Evolutionary conservation across 495 filamentous ascomycete genomes (phyloP), one percentile per base, ranked within the genome.

Genomic region (Aspergillus heteromorphus): DNA sequence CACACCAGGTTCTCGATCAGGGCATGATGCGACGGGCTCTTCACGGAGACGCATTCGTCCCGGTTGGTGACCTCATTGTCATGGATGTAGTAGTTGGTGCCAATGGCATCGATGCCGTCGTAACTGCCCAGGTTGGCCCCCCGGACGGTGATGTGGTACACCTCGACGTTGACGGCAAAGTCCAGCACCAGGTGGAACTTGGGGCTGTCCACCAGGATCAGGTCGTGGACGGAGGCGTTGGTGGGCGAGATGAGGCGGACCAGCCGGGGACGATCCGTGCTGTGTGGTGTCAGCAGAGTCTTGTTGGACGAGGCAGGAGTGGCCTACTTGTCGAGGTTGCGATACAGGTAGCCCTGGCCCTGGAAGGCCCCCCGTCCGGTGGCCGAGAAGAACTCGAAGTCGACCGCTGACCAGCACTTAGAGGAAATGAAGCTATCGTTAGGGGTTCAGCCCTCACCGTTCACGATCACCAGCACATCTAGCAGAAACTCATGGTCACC

Each of bases 1-100:
- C 77, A 80, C 51, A 72, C 72, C 16, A 79, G 65, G 45, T 76
- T 72, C 53, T 80, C 74, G 50, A 80, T 67, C 5, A 79, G 63
- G 23, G 73, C 71, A 51, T 76, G 67, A 47, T 69, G 63, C 10
- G 72, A 66, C 4, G 74, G 75, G 8, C 61, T 71, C 48, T 75
- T 67, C 13, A 79, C 67, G 6, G 70, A 72, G 20, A 79, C 68
- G 45, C 75, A 79, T 55, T 79, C 75, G 49, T 79, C 74, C 16
- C 68, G 60, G 52, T 79, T 79, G 7, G 74, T 74, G 0, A 77
- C 62, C 62, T 76, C 69, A 19, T 74, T 67, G 54, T 78, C 73
- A 41, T 79, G 75, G 34, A 79, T 64, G 47, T 64, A 65, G 42
- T 75, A 73, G 53, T 76, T 78, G 6, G 58, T 66, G 19, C 72